Evolutionary conservation across 345 rosid genomes (phyloP).

Genomic region (Odontarrhena argentea): DNA sequence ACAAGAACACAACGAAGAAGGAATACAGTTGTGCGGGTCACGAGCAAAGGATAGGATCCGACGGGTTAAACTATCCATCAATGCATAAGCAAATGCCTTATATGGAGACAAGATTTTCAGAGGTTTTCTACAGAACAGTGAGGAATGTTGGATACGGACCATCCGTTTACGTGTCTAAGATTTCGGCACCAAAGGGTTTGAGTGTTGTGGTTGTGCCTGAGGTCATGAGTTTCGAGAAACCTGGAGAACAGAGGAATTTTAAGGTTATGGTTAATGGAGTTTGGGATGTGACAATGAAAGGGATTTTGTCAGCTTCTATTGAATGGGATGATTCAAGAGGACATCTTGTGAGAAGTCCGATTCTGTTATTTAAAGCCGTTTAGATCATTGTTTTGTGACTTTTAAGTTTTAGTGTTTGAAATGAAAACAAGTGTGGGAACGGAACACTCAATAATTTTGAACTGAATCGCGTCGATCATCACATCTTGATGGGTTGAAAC

Average conservation of each 20-base stretch:
- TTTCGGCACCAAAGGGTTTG: conserved; percentile 52
- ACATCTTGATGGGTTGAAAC: too few relatives aligned
- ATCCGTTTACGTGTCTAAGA: conserved; percentile 55
- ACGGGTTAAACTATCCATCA: conserved; percentile 84
- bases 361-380: conserved; percentile 43
- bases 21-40: conserved; percentile 52
- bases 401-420: too few relatives aligned
- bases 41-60: conserved; percentile 58
- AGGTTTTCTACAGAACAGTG: conserved; percentile 61
- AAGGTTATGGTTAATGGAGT: conserved; percentile 61
- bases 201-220: conserved; percentile 56
- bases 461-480: too few relatives aligned
- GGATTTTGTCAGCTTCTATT: conserved; percentile 52
- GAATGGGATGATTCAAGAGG: conserved; percentile 63
- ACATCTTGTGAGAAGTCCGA: conserved; percentile 58
- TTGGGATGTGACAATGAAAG: conserved; percentile 21
- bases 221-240: conserved; percentile 43
- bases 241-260: conserved; percentile 46
- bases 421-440: too few relatives aligned
- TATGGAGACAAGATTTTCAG: conserved; percentile 40
- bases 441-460: too few relatives aligned
- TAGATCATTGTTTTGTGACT: too few relatives aligned
- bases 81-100: conserved; percentile 61
- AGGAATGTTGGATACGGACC: conserved; percentile 54
- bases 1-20: conserved; percentile 35